Conservation (phyloP, 495 filamentous ascomycete species). For the Hypoxylon lenormandii region DNA sequence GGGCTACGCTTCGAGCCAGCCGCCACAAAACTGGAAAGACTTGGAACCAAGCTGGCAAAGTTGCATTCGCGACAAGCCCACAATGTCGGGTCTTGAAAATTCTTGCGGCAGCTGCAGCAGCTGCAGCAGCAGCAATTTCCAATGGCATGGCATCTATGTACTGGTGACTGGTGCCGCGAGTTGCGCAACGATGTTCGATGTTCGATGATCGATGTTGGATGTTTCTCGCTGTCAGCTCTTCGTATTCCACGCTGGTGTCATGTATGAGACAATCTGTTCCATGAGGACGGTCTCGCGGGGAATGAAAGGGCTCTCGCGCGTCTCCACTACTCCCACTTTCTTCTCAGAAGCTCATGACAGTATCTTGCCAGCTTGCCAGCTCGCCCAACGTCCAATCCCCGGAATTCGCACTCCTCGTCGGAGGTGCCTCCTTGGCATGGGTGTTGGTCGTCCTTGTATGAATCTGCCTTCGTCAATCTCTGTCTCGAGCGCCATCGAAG, state of each 20-base stretch:
- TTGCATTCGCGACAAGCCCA: slow-evolving; percentile 1
- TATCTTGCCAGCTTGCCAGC: slow-evolving; percentile 15
- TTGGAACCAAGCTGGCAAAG: background rate
- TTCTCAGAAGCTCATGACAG: slow-evolving; percentile 14
- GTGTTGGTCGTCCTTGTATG: slow-evolving; percentile 33
- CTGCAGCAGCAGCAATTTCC: too few species aligned
- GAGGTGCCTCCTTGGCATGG: slow-evolving; percentile 32
- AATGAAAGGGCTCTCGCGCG: slow-evolving; percentile 45
- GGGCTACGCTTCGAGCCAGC: background rate
- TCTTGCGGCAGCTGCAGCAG: background rate
- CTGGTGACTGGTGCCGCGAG: slow-evolving; percentile 27
- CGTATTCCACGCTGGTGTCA: slow-evolving; percentile 22
- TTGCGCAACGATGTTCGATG: slow-evolving; percentile 38
- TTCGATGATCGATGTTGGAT: slow-evolving; percentile 27
- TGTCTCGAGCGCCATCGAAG: slow-evolving; percentile 30
- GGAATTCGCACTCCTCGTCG: slow-evolving; percentile 22
- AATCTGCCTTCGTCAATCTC: slow-evolving; percentile 25
- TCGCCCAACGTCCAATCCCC: slow-evolving; percentile 6
- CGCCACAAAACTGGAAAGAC: slow-evolving; percentile 15
- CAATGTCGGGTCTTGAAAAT: slow-evolving; percentile 24
- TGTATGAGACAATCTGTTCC: slow-evolving; percentile 46
- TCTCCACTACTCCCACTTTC: slow-evolving; percentile 27
- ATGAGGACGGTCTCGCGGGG: slow-evolving; percentile 42
- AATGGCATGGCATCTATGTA: slow-evolving; percentile 4
- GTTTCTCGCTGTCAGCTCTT: slow-evolving; percentile 41